Evolutionary conservation across 495 filamentous ascomycete genomes (phyloP).

Genomic region (Darksidea phi): DNA sequence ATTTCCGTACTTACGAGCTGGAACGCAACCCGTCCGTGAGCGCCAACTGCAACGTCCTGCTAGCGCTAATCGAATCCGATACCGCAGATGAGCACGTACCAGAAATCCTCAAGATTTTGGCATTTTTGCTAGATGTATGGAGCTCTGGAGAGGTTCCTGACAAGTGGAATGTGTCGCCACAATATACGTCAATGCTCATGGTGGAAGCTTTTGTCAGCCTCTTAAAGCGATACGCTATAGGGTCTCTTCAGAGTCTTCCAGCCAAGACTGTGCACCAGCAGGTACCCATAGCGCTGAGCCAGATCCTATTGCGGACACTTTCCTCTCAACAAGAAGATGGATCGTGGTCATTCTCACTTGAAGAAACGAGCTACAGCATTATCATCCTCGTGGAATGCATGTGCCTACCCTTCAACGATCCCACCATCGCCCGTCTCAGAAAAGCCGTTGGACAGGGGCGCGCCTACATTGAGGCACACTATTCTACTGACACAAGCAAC

Average conservation of each 20-base stretch:
- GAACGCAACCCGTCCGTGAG: slow-evolving; percentile 14
- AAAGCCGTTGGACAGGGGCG: neutral
- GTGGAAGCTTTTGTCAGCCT: neutral
- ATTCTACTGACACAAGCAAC: neutral
- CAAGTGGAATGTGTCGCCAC: slow-evolving; percentile 5
- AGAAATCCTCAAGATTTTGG: slow-evolving; percentile 2
- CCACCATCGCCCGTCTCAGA: neutral
- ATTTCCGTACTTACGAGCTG: slow-evolving; percentile 3
- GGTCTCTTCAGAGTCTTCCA: neutral
- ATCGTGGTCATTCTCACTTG: slow-evolving; percentile 1
- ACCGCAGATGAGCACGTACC: neutral
- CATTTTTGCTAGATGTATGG: neutral
- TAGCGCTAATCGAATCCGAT: neutral
- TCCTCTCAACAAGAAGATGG: neutral
- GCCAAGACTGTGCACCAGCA: neutral
- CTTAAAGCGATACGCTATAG: neutral
- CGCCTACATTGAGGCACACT: neutral
- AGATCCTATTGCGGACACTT: neutral
- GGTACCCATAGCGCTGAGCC: neutral
- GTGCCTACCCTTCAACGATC: neutral
- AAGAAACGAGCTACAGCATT: slow-evolving; percentile 7
- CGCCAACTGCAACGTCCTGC: slow-evolving; percentile 21
- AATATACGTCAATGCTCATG: slow-evolving; percentile 1
- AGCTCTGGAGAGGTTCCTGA: neutral
- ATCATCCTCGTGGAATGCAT: neutral